A percentile compares a stretch with the other conserved stretches of the same genome.
Evolutionary conservation across 371 early-diverging fungal species (phyloP).

Genomic region (Rhizopus arrhizus): DNA sequence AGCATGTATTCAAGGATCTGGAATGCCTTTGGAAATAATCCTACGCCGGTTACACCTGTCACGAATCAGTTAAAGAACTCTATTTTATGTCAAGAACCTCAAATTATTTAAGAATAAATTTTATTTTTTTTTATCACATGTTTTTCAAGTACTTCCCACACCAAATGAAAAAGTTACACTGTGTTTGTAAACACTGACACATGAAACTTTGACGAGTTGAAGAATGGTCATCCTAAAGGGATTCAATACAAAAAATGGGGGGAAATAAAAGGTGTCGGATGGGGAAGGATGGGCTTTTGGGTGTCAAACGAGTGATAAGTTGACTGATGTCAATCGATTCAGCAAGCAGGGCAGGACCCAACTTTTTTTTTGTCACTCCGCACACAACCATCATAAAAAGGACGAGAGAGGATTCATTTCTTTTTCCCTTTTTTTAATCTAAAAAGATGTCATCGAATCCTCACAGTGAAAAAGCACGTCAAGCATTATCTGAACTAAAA

Average conservation of each 20-base stretch:
- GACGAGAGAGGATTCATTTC: neutral
- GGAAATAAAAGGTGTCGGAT: too few species aligned
- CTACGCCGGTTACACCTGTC: neutral
- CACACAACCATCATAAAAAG: too few species aligned
- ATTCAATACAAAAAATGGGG: too few species aligned
- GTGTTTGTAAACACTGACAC: too few species aligned
- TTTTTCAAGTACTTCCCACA: too few species aligned
- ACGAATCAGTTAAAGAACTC: conserved; percentile 8
- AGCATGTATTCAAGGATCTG: conserved; percentile 53
- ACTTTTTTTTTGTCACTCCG: neutral
- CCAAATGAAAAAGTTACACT: too few species aligned
- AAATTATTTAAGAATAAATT: conserved; percentile 11
- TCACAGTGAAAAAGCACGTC: conserved; percentile 23
- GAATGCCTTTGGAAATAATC: conserved; percentile 33
- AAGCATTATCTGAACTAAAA: conserved; percentile 28
- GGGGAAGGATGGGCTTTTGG: too few species aligned
- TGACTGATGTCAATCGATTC: too few species aligned
- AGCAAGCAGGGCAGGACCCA: too few species aligned
- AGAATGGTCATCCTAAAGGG: too few species aligned
- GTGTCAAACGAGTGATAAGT: too few species aligned
- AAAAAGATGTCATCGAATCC: conserved; percentile 15
- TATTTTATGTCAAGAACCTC: conserved; percentile 28
- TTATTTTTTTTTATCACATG: conserved; percentile 5
- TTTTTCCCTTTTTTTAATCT: neutral
- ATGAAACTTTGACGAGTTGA: too few species aligned